A percentile compares a stretch with the other conserved stretches of the same genome.
These are phyloP conservation scores for Zygosaccharomyces bailii DNA, from an alignment of 805 yeast genomes.

Conservation along the genomic window DNA sequence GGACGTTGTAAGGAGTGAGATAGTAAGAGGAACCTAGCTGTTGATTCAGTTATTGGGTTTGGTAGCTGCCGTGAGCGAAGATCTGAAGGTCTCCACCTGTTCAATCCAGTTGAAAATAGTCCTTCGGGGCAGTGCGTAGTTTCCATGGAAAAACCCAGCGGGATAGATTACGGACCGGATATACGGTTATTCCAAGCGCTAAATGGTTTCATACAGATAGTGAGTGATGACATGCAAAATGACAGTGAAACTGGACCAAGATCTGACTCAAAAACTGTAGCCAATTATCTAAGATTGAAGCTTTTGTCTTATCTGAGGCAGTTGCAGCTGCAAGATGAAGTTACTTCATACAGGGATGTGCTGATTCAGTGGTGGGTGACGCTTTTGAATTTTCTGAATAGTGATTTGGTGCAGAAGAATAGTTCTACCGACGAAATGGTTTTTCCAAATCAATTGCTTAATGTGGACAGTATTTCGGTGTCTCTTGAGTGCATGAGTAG, in stretches of 20 bases:
- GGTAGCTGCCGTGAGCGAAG: background rate
- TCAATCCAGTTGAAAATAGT: background rate
- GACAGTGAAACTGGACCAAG: background rate
- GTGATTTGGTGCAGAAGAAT: conserved; percentile 15
- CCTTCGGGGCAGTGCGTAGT: background rate
- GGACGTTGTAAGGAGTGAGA: background rate
- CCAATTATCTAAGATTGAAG: conserved; percentile 18
- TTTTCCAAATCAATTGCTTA: conserved; percentile 15
- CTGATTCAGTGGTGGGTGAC: conserved; percentile 36
- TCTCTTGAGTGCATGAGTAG: conserved; percentile 36
- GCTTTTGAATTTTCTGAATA: conserved; percentile 25
- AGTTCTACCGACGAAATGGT: conserved; percentile 1
- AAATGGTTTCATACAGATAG: conserved; percentile 21
- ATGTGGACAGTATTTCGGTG: conserved; percentile 29
- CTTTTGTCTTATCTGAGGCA: conserved; percentile 19
- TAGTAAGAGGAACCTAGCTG: background rate
- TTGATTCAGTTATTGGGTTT: background rate
- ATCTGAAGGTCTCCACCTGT: background rate
- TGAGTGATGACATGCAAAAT: conserved; percentile 14
- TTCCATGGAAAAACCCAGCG: background rate
- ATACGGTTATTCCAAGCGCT: conserved; percentile 24
- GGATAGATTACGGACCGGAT: conserved; percentile 11
- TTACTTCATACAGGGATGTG: conserved; percentile 17
- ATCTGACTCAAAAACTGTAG: conserved; percentile 10
- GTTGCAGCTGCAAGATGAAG: conserved; percentile 10